Conservation (phyloP, 2,329 filamentous ascomycete genomes). For the Penicillium corylophilum region DNA sequence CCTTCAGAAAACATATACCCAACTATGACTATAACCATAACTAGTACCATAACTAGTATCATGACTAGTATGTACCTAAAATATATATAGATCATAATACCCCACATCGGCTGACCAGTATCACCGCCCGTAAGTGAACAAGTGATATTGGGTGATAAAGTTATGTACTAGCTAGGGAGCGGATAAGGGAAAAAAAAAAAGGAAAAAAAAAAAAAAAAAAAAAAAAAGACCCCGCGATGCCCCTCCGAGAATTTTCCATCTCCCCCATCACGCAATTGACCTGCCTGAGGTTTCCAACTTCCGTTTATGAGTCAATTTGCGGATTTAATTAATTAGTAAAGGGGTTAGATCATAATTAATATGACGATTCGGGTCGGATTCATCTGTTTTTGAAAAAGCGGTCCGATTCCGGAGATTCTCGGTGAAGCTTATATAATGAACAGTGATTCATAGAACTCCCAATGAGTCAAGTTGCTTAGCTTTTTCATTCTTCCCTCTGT, state of each 20-base stretch:
- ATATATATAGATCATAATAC: not conserved
- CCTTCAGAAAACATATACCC: not conserved
- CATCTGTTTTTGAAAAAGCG: not conserved
- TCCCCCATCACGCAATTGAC: not conserved
- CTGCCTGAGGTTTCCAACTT: not conserved
- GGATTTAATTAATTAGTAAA: not conserved
- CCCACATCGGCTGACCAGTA: not conserved
- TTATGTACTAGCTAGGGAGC: no score
- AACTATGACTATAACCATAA: no score
- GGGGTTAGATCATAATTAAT: not conserved
- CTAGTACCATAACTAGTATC: no score
- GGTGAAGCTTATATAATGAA: constrained; percentile 14
- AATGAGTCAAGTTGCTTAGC: not conserved
- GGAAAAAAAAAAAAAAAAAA: constrained; percentile 4
- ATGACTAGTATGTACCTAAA: not conserved
- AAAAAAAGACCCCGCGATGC: constrained; percentile 15
- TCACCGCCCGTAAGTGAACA: no score
- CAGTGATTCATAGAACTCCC: constrained; percentile 10
- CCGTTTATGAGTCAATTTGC: not conserved
- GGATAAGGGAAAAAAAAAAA: not conserved
- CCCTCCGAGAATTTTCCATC: constrained; percentile 8
- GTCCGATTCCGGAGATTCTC: constrained; percentile 18
- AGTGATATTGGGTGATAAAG: no score
- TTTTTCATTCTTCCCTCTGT: constrained; percentile 4
- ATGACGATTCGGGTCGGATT: not conserved